phyloP scores from a whole-genome alignment of 2,329 filamentous ascomycete genomes.

The Penicillium sp. region DNA sequence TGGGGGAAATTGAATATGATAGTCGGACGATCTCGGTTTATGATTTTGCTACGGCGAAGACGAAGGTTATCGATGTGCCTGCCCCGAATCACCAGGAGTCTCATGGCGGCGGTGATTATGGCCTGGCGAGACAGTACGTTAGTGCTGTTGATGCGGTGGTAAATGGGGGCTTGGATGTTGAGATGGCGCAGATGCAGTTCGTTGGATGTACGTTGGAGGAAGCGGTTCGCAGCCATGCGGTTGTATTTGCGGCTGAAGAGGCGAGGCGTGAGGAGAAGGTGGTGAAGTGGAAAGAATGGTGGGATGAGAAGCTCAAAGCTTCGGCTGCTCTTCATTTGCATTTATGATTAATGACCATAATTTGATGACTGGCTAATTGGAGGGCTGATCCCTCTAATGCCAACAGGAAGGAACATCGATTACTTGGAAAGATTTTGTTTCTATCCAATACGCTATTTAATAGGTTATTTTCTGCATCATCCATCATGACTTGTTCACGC shows the following conservation, averaged over 20 bases:
- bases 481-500: constrained; percentile 13
- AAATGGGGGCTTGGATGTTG: constrained; percentile 60
- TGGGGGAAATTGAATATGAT: constrained; percentile 83
- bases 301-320: constrained; percentile 51
- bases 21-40: constrained; percentile 69
- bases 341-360: constrained; percentile 4
- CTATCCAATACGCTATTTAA: constrained; percentile 11
- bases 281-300: constrained; percentile 72
- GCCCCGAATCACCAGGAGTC: constrained; percentile 50
- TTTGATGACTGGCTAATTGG: constrained; percentile 3
- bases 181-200: constrained; percentile 66
- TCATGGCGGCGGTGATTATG: constrained; percentile 74
- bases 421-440: constrained; percentile 9
- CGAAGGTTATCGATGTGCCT: constrained; percentile 56
- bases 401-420: constrained; percentile 7
- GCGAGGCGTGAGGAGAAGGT: constrained; percentile 65
- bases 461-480: constrained; percentile 12
- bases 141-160: constrained; percentile 75
- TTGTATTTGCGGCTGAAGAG: constrained; percentile 92
- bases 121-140: constrained; percentile 76
- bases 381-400: background rate
- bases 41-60: constrained; percentile 58
- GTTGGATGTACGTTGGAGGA: constrained; percentile 84
- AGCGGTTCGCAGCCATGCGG: constrained; percentile 78
- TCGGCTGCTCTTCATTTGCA: constrained; percentile 4